phyloP scores from a whole-genome alignment of 1,284 basidiomycete genomes.

The Boletus subluridellus region DNA sequence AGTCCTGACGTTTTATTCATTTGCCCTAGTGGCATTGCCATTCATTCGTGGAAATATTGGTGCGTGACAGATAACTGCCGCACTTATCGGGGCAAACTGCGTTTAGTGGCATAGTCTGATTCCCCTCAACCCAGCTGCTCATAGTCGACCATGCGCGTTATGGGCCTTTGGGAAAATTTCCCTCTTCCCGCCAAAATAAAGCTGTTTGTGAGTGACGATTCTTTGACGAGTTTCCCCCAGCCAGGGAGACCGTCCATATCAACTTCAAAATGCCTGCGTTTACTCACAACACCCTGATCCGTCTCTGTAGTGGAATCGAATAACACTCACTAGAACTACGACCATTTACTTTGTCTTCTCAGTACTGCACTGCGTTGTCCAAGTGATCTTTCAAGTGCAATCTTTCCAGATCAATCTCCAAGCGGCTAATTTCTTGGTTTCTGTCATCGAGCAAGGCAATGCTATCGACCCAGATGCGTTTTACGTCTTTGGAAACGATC shows the following conservation, averaged over 20 bases:
- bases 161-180: slow-evolving; percentile 40
- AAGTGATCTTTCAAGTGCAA: slow-evolving; percentile 64
- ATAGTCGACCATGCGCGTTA: slow-evolving; percentile 42
- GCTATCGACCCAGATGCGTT: slow-evolving; percentile 48
- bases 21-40: slow-evolving; percentile 49
- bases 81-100: background rate
- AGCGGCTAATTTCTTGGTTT: slow-evolving; percentile 51
- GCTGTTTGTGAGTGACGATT: slow-evolving; percentile 47
- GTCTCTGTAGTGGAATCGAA: slow-evolving; percentile 57
- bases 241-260: background rate
- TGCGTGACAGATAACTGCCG: background rate
- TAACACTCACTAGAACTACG: slow-evolving; percentile 66
- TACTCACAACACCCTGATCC: background rate
- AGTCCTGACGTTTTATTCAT: slow-evolving; percentile 2
- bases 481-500: slow-evolving; percentile 46
- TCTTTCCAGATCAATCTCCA: slow-evolving; percentile 63
- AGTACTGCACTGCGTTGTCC: slow-evolving; percentile 60
- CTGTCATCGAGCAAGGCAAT: slow-evolving; percentile 50
- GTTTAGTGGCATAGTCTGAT: background rate
- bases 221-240: background rate
- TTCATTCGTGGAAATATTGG: slow-evolving; percentile 26
- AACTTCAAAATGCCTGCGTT: background rate
- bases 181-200: slow-evolving; percentile 45
- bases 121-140: background rate
- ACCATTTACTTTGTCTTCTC: slow-evolving; percentile 66